phyloP scores from a whole-genome alignment of 2,329 filamentous ascomycete genomes.

The Colletotrichum chlorophyti region DNA sequence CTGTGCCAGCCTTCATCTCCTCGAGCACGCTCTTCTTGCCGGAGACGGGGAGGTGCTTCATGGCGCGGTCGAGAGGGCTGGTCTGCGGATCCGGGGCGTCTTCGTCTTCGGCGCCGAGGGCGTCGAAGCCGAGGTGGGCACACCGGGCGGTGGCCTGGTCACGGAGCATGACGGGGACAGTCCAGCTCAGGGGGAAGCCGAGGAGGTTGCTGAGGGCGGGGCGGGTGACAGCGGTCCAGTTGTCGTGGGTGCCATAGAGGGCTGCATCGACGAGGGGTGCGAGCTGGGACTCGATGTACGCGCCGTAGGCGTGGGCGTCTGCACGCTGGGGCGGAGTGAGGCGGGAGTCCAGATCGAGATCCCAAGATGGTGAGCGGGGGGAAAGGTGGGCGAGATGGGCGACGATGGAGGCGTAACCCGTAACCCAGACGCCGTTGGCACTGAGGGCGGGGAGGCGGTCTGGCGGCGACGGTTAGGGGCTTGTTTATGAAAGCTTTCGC shows the following conservation, averaged over 20 bases:
- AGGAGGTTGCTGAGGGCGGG: conserved; percentile 83
- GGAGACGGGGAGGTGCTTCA: conserved; percentile 37
- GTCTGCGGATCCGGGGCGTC: conserved; percentile 39
- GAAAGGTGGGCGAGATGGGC: conserved; percentile 55
- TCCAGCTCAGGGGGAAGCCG: conserved; percentile 88
- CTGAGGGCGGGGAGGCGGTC: conserved; percentile 62
- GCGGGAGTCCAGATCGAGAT: conserved; percentile 44
- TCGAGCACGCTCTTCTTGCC: conserved; percentile 63
- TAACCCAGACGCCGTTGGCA: conserved; percentile 59
- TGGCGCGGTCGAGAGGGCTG: conserved; percentile 34
- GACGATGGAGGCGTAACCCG: conserved; percentile 68
- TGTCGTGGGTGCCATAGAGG: conserved; percentile 88
- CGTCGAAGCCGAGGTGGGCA: conserved; percentile 71
- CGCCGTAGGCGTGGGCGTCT: conserved; percentile 60
- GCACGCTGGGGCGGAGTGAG: conserved; percentile 49
- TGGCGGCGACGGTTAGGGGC: conserved; percentile 35
- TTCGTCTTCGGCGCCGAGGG: conserved; percentile 66
- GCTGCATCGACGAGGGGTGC: conserved; percentile 82
- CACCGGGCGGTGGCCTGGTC: conserved; percentile 74
- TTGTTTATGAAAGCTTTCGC: conserved; percentile 29
- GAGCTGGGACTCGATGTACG: conserved; percentile 78
- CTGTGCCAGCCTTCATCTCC: conserved; percentile 73
- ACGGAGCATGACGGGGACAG: conserved; percentile 77
- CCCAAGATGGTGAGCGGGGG: conserved; percentile 34
- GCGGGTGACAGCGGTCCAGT: conserved; percentile 80